A percentile compares a stretch with the other conserved stretches of the same genome.
phyloP scores from a whole-genome alignment of 106 monocot species.

The Narthecium ossifragum region DNA sequence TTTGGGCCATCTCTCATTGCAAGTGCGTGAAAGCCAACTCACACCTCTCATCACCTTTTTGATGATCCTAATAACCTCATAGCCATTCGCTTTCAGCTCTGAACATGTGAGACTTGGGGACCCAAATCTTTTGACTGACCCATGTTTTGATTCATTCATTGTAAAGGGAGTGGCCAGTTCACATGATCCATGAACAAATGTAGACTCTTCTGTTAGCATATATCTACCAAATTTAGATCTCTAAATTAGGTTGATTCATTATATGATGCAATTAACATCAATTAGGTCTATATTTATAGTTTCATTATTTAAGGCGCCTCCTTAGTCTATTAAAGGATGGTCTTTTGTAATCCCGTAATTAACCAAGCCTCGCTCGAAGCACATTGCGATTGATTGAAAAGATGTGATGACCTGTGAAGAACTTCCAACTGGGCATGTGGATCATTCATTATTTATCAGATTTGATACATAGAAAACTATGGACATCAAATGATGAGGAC shows the following conservation, averaged over 20 bases:
- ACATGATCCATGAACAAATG: background rate
- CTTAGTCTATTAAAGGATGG: background rate
- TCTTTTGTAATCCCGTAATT: background rate
- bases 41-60: background rate
- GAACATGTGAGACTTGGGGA: conserved; percentile 1
- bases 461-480: no score
- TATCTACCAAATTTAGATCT: background rate
- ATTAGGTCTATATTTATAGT: no score
- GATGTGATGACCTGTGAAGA: no score
- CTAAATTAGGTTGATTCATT: background rate
- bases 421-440: no score
- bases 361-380: background rate
- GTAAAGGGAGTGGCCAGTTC: background rate
- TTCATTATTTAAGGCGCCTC: no score
- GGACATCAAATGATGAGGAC: no score
- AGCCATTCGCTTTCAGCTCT: background rate
- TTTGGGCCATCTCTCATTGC: background rate
- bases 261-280: background rate
- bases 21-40: background rate
- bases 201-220: no score
- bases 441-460: no score
- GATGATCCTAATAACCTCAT: background rate
- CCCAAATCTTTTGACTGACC: background rate
- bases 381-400: no score
- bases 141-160: background rate